Base-by-base conservation (phyloP, 225 moss, liverwort and hornwort genomes). In the Lunularia cruciata region DNA sequence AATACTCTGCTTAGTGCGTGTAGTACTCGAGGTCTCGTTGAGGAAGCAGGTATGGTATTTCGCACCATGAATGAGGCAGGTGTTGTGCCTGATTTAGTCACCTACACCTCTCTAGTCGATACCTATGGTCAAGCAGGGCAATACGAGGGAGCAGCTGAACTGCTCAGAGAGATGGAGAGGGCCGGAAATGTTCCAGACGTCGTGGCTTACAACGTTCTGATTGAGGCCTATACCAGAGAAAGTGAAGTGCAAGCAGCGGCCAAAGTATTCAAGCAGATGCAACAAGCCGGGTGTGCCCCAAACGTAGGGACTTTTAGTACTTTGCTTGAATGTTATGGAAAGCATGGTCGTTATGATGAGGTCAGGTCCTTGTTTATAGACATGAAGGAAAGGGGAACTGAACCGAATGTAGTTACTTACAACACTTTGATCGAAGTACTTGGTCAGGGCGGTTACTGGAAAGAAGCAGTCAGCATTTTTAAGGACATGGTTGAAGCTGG, bases 11-110 rank as follows among this genome's bases (percentile, higher is more conserved):
- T 98, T 10, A 88, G 93, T 57, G 98, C 98, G n/a, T 93, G 98
- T 79, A 93, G 93, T 84, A 98, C 87, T 60, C 83, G 98, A 54
- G 87, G 85, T 27, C 86, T 98, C 19, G 89, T 98, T 63, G 98
- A 93, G 69, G 93, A 98, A 81, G 98, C 93, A 38, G 93, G 98
- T 51, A 98, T 92, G 93, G 88, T 98, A 16, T 98, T 98, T 65
- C 87, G 98, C 19, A 98, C 91, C 26, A 98, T 98, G 98, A 98
- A 98, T 69, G 98, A 98, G 81, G 93, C 98, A 43, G 98, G 98
- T 37, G 98, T 98, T 28, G 85, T 98, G 16, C 98, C 98, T 22
- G 93, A 98, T 62, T 49, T 89, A 12, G 78, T 98, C 38, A 91
- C 98, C 11, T 98, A 98, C 81, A 88, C 85, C 65, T 93, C 98